Evolutionary conservation across 2,329 filamentous ascomycete species (phyloP).

Genomic region (Botrytis fragariae): DNA sequence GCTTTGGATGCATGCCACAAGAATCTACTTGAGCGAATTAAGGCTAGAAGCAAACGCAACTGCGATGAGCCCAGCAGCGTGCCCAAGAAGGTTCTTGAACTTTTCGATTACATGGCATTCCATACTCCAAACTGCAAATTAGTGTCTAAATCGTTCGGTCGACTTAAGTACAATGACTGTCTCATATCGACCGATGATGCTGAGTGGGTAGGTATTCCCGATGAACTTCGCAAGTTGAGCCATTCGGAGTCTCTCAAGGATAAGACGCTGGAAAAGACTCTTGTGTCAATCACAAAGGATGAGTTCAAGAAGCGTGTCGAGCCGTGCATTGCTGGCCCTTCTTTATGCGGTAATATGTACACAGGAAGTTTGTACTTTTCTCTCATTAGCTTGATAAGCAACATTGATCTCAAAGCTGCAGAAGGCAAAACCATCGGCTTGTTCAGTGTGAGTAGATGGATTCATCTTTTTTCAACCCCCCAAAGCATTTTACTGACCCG

Average conservation of each 20-base stretch:
- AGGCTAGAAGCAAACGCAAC: neutral
- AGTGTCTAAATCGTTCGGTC: neutral
- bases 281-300: neutral
- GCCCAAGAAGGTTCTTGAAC: neutral
- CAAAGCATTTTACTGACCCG: neutral
- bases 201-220: neutral
- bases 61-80: neutral
- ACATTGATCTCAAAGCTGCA: neutral
- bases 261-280: neutral
- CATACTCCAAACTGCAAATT: constrained; percentile 12
- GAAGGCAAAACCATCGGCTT: neutral
- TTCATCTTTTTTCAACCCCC: neutral
- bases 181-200: neutral
- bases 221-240: neutral
- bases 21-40: neutral
- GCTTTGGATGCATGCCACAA: constrained; percentile 9
- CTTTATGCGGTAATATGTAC: constrained; percentile 17
- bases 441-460: neutral
- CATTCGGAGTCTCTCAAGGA: neutral
- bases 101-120: constrained; percentile 11
- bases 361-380: constrained; percentile 1
- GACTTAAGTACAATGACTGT: constrained; percentile 9
- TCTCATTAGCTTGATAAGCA: constrained; percentile 12
- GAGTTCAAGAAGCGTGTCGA: neutral
- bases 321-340: neutral